These are phyloP conservation scores for Fragosphaeria purpurea DNA, from an alignment of 2,329 filamentous ascomycete genomes.

Conservation along the genomic window DNA sequence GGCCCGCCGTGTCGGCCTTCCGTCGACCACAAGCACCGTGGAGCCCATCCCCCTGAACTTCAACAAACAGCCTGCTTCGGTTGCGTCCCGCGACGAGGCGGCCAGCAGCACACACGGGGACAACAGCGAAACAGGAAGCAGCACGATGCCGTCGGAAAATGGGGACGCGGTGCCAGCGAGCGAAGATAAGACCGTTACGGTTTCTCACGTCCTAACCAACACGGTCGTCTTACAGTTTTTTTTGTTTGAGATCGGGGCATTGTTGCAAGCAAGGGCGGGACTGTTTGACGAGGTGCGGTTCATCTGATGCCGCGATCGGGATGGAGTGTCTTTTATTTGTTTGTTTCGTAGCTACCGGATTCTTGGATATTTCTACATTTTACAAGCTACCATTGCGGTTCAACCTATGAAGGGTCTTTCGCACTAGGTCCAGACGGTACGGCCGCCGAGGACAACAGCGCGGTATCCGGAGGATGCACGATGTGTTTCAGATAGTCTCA, in stretches of 20 bases:
- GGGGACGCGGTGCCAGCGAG: conserved; percentile 10
- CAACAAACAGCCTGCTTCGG: conserved; percentile 22
- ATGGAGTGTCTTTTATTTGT: not conserved
- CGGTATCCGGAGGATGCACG: too few species aligned
- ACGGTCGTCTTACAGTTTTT: conserved; percentile 72
- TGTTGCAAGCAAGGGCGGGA: conserved; percentile 64
- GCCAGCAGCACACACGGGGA: conserved; percentile 1
- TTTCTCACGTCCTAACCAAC: conserved; percentile 73
- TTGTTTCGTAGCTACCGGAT: not conserved
- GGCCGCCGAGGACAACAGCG: too few species aligned
- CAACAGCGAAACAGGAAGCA: conserved; percentile 7
- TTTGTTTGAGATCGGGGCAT: conserved; percentile 62
- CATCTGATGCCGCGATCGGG: conserved; percentile 19
- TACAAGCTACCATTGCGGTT: too few species aligned
- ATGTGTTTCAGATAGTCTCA: too few species aligned
- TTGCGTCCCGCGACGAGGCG: not conserved
- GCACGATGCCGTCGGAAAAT: conserved; percentile 9
- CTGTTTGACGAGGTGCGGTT: conserved; percentile 69
- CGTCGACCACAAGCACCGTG: conserved; percentile 24
- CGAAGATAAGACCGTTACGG: conserved; percentile 43
- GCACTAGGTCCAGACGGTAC: too few species aligned
- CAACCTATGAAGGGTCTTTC: too few species aligned
- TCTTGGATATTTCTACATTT: too few species aligned
- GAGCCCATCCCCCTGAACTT: conserved; percentile 39
- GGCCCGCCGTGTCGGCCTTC: conserved; percentile 41